phyloP scores from a whole-genome alignment of 73 alveolate genomes.

The Tetrahymena borealis region DNA sequence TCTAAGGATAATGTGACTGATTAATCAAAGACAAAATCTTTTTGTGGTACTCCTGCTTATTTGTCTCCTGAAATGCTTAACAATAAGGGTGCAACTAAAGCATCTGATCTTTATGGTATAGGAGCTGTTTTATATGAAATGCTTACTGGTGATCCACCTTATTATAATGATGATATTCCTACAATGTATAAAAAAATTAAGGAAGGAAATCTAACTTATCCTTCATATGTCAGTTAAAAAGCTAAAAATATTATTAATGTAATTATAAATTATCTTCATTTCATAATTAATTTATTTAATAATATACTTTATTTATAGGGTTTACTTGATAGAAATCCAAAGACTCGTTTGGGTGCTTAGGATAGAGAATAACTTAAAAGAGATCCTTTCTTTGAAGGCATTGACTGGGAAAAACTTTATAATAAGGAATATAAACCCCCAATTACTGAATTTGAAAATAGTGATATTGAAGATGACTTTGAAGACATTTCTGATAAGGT shows the following conservation, averaged over 20 bases:
- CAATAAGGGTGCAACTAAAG: slow-evolving; percentile 63
- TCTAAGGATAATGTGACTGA: slow-evolving; percentile 73
- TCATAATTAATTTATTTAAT: background rate
- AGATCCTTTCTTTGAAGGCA: slow-evolving; percentile 78
- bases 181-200: slow-evolving; percentile 66
- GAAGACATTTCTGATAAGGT: slow-evolving; percentile 12
- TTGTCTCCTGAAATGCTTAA: slow-evolving; percentile 72
- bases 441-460: slow-evolving; percentile 28
- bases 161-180: slow-evolving; percentile 58
- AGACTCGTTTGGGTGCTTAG: slow-evolving; percentile 78
- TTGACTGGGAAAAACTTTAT: slow-evolving; percentile 81
- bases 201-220: slow-evolving; percentile 53
- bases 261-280: background rate
- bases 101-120: slow-evolving; percentile 77
- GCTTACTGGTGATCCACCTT: slow-evolving; percentile 73
- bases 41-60: slow-evolving; percentile 84
- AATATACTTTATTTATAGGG: slow-evolving; percentile 10
- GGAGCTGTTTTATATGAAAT: slow-evolving; percentile 76
- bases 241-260: slow-evolving; percentile 23
- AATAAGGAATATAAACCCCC: slow-evolving; percentile 60
- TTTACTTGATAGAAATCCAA: slow-evolving; percentile 77
- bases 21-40: slow-evolving; percentile 52
- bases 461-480: slow-evolving; percentile 20
- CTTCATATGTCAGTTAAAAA: slow-evolving; percentile 55
- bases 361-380: slow-evolving; percentile 76